phyloP scores from a whole-genome alignment of 129 eudicot genomes.

The Artemisia argyi region DNA sequence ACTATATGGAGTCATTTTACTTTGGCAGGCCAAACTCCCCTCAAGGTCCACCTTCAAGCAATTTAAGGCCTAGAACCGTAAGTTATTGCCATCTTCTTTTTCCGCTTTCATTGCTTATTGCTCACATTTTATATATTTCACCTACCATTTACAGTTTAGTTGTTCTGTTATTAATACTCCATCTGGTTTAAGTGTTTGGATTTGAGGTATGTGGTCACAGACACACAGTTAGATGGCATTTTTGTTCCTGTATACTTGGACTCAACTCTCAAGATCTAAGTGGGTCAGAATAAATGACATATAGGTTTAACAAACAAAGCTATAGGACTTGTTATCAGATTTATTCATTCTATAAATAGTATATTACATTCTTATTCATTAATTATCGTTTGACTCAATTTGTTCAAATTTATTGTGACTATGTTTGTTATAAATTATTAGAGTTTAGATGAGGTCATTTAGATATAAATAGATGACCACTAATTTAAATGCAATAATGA shows the following conservation, averaged over 20 bases:
- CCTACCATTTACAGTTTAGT: neutral
- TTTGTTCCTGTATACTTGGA: neutral
- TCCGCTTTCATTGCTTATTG: neutral
- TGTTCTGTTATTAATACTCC: neutral
- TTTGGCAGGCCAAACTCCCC: constrained; percentile 42
- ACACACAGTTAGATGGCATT: neutral
- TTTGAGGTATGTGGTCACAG: neutral
- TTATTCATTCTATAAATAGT: neutral
- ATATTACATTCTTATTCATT: too few species aligned
- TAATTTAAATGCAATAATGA: too few species aligned
- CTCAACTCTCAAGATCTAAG: constrained; percentile 2
- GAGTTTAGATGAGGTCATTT: too few species aligned
- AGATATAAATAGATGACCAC: too few species aligned
- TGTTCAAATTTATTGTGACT: too few species aligned
- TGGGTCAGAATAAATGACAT: neutral
- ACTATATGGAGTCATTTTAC: neutral
- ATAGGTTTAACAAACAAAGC: neutral
- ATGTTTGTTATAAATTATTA: too few species aligned
- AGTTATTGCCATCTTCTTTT: constrained; percentile 32
- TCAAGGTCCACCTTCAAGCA: constrained; percentile 36
- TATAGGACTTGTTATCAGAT: neutral
- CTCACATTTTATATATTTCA: neutral
- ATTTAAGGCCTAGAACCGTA: constrained; percentile 58
- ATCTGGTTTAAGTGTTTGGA: neutral
- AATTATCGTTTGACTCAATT: too few species aligned